phyloP scores from a whole-genome alignment of 371 early-diverging fungal genomes.

The Edhazardia aedis region DNA sequence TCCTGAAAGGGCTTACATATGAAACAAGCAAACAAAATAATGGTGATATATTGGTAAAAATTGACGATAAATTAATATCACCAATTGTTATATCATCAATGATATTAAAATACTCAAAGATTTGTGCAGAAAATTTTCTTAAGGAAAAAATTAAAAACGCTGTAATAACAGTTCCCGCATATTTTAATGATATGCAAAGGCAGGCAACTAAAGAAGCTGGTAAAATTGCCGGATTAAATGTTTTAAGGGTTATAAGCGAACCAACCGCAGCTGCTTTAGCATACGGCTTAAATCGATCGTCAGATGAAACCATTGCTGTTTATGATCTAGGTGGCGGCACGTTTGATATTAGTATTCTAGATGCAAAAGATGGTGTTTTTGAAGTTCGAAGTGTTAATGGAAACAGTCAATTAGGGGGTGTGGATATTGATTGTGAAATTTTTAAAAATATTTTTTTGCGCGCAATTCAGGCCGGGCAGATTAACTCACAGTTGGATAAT shows the following conservation, averaged over 20 bases:
- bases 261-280: constrained; percentile 94
- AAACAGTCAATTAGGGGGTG: constrained; percentile 76
- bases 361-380: constrained; percentile 83
- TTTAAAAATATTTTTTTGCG: constrained; percentile 59
- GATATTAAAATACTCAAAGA: constrained; percentile 78
- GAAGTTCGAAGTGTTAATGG: constrained; percentile 64
- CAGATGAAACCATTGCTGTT: constrained; percentile 75
- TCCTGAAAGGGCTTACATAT: constrained; percentile 63
- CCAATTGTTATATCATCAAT: constrained; percentile 79
- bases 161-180: constrained; percentile 78
- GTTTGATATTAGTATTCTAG: constrained; percentile 91
- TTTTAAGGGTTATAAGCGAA: constrained; percentile 88
- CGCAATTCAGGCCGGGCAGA: too few species aligned
- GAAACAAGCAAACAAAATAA: constrained; percentile 66
- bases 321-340: constrained; percentile 98
- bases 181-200: constrained; percentile 81
- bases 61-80: constrained; percentile 65
- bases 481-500: too few species aligned
- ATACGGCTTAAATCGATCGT: constrained; percentile 79
- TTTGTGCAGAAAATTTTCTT: constrained; percentile 65
- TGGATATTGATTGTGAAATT: constrained; percentile 76
- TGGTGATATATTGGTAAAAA: constrained; percentile 89
- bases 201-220: constrained; percentile 96
- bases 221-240: constrained; percentile 73
- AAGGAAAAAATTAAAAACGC: constrained; percentile 64